Evolutionary conservation across 169 alveolate genomes (phyloP).

Genomic region (Besnoitia besnoiti): DNA sequence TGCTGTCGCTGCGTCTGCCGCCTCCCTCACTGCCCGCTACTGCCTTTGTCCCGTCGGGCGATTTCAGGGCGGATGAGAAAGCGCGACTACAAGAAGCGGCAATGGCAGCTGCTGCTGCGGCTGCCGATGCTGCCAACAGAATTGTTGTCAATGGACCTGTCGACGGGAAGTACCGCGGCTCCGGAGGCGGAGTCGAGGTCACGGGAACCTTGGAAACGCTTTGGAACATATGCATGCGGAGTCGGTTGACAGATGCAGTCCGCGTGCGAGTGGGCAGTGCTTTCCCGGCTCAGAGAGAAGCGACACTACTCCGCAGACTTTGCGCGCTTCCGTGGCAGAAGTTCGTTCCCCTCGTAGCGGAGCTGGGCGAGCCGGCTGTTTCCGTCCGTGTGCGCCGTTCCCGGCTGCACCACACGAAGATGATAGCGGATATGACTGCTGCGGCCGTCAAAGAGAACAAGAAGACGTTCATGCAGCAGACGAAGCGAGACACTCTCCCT

Average conservation of each 20-base stretch:
- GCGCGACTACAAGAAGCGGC: slow-evolving; percentile 28
- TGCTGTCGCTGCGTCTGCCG: slow-evolving; percentile 50
- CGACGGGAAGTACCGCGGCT: background rate
- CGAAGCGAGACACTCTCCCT: slow-evolving; percentile 26
- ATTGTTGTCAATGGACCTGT: background rate
- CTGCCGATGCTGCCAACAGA: background rate
- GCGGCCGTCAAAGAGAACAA: slow-evolving; percentile 1
- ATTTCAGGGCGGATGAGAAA: background rate
- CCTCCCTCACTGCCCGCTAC: slow-evolving; percentile 23
- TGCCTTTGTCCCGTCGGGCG: slow-evolving; percentile 26
- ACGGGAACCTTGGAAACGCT: slow-evolving; percentile 48
- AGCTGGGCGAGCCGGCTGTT: slow-evolving; percentile 24
- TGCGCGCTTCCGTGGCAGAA: slow-evolving; percentile 45
- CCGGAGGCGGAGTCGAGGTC: slow-evolving; percentile 42
- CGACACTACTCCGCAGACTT: background rate
- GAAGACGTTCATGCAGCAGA: background rate
- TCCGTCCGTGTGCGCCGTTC: slow-evolving; percentile 44
- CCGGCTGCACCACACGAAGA: slow-evolving; percentile 34
- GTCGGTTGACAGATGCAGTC: slow-evolving; percentile 50
- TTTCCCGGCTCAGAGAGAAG: slow-evolving; percentile 22
- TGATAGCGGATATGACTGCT: background rate
- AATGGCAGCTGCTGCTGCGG: slow-evolving; percentile 43
- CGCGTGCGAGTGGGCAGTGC: slow-evolving; percentile 57
- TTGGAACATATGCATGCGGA: slow-evolving; percentile 56
- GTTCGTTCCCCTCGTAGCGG: slow-evolving; percentile 43